Conservation (phyloP, 2,329 filamentous ascomycete species). For the Talaromyces sp. region DNA sequence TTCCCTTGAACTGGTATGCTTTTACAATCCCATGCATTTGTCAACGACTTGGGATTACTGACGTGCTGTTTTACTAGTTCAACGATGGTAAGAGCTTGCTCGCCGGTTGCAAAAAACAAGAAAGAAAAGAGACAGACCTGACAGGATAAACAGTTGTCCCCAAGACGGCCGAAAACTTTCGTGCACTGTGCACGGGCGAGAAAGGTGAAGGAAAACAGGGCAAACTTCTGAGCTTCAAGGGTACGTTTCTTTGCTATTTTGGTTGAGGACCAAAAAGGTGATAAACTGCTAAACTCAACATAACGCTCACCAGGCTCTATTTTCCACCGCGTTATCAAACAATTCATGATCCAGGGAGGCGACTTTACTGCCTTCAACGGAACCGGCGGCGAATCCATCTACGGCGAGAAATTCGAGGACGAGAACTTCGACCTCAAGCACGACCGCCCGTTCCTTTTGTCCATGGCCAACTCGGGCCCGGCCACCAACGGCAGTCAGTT, state of each 20-base stretch:
- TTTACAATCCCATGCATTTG: background rate
- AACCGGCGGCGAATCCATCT: slow-evolving; percentile 95
- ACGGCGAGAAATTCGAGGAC: slow-evolving; percentile 94
- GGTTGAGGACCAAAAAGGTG: background rate
- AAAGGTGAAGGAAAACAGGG: slow-evolving; percentile 78
- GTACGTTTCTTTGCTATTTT: slow-evolving; percentile 24
- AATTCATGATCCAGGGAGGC: slow-evolving; percentile 98
- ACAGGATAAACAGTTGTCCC: slow-evolving; percentile 63
- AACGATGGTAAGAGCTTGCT: slow-evolving; percentile 40
- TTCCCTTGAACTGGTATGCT: slow-evolving; percentile 73
- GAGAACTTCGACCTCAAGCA: slow-evolving; percentile 94
- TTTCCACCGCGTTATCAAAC: slow-evolving; percentile 97
- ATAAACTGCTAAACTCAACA: background rate
- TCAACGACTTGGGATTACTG: background rate
- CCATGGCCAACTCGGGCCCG: slow-evolving; percentile 96
- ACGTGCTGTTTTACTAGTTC: slow-evolving; percentile 30
- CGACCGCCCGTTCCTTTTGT: slow-evolving; percentile 85
- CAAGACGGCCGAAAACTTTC: slow-evolving; percentile 96
- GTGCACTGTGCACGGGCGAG: slow-evolving; percentile 88
- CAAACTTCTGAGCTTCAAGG: slow-evolving; percentile 88
- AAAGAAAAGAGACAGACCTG: slow-evolving; percentile 35
- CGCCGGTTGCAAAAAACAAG: slow-evolving; percentile 2
- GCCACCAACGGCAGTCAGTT: slow-evolving; percentile 97
- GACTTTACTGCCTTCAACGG: slow-evolving; percentile 95
- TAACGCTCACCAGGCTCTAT: slow-evolving; percentile 55